Base-by-base conservation (phyloP, 176 grass and related monocot species). In the Oryza meridionalis region DNA sequence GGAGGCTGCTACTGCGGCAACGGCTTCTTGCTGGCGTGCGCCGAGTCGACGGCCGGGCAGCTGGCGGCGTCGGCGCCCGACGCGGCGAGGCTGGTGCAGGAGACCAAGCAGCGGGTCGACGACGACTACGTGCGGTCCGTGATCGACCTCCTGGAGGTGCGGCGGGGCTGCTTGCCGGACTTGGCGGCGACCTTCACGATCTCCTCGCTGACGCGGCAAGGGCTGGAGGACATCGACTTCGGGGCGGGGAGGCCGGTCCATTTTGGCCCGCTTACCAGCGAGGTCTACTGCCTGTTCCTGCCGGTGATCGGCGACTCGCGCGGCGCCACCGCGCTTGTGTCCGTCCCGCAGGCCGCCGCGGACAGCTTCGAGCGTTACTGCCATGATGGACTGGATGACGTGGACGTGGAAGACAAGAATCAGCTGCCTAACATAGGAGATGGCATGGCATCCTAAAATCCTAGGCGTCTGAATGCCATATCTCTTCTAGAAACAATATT, bases 251-350 rank as follows among this genome's bases (percentile, higher is more conserved):
- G 33, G 49, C 80, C 96, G 1, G 62, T 76, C 14, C 89, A 95
- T 87, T 95, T 98, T 89, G 93, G 96, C 5, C 90, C 96, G 37
- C 82, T 98, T 42, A 90, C 96, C 53, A 98, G 96, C 38, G 96
- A 98, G 86, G 93, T 98, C 14, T 98, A 98, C 79, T 98, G 96
- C 72, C 80, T 98, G 17, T 98, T 98, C 84, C 62, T 90, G 4
- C 96, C 96, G 0, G 96, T 98, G 10, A 11, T 82, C 7, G 91
- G 95, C 35, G 94, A 98, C 67, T 76, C 79, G 4, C 61, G 87
- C 21, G 91, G 80, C 22, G 80, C 87, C 86, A 95, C 85, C 42
- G 85, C 93, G 69, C 85, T 95, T 2, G 80, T 98, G 24, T 98
- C 96, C 6, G 87, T 95, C 11, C 96, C 96, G 9, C 84, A 95